Conservation (phyloP, 345 rosid genomes). For the Raphanus sativus region DNA sequence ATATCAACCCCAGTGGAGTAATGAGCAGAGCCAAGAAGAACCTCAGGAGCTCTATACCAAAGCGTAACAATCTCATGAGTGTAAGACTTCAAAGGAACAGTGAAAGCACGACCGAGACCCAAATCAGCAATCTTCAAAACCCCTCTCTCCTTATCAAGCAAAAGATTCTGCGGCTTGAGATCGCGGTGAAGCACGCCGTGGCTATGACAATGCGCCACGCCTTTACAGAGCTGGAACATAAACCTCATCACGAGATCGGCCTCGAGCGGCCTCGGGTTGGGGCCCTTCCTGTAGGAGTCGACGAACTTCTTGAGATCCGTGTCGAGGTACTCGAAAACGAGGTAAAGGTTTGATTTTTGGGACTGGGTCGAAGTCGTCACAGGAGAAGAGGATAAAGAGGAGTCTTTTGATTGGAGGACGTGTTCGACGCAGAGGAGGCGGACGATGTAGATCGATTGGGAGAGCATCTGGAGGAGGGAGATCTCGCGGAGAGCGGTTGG, state of each 20-base stretch:
- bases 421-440: conserved; percentile 43
- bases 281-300: conserved; percentile 21
- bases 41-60: conserved; percentile 98
- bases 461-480: conserved; percentile 84
- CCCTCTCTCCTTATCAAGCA: conserved; percentile 78
- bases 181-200: conserved; percentile 98
- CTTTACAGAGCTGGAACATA: conserved; percentile 85
- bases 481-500: conserved; percentile 94
- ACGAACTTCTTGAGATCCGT: conserved; percentile 90
- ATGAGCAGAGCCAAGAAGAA: conserved; percentile 88
- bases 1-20: conserved; percentile 93
- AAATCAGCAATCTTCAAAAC: conserved; percentile 98
- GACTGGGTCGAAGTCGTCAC: not conserved
- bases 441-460: conserved; percentile 81
- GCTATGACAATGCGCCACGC: conserved; percentile 93
- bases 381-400: not conserved
- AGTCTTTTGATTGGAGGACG: conserved; percentile 27
- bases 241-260: conserved; percentile 51
- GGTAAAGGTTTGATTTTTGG: conserved; percentile 37
- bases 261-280: conserved; percentile 24
- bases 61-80: conserved; percentile 97
- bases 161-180: conserved; percentile 90
- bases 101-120: conserved; percentile 93
- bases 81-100: conserved; percentile 87
- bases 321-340: conserved; percentile 91